A percentile compares a stretch with the other conserved stretches of the same genome.
Evolutionary conservation across 495 filamentous ascomycete species (phyloP).

Genomic region (Trichoderma gamsii): DNA sequence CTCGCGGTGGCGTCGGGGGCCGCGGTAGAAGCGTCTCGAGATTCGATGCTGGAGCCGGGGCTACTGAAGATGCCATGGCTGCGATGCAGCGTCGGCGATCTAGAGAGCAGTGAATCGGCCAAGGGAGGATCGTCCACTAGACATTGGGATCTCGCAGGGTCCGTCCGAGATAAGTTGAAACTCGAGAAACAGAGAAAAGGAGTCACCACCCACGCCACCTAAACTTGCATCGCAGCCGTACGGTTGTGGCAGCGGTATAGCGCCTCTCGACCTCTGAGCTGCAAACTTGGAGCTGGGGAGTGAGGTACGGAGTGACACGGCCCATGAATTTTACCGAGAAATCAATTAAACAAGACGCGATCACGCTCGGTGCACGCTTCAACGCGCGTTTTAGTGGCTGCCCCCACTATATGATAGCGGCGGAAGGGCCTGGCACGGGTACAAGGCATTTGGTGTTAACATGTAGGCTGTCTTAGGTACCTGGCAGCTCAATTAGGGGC

Average conservation of each 20-base stretch:
- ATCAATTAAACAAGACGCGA: conserved; percentile 11
- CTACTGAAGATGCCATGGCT: conserved; percentile 43
- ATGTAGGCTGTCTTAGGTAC: neutral
- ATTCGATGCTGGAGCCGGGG: conserved; percentile 30
- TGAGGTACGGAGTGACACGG: conserved; percentile 10
- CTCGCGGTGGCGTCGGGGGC: conserved; percentile 52
- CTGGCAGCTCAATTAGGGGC: neutral
- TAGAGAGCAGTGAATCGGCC: conserved; percentile 17
- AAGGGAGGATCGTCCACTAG: neutral
- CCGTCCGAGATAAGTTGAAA: neutral
- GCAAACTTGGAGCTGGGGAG: neutral
- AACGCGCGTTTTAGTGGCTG: conserved; percentile 1
- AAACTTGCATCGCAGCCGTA: neutral
- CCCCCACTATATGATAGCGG: conserved; percentile 2
- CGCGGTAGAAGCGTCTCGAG: conserved; percentile 41
- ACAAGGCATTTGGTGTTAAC: neutral
- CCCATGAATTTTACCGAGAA: conserved; percentile 5
- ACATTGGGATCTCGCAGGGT: conserved; percentile 10
- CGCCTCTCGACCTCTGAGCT: neutral
- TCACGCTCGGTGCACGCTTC: neutral
- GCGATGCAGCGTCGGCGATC: conserved; percentile 23
- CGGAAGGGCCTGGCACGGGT: neutral
- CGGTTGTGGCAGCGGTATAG: neutral
- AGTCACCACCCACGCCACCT: neutral
- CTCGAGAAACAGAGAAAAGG: neutral